A percentile compares a stretch with the other conserved stretches of the same genome.
Evolutionary conservation across 257 asterid species (phyloP).

Genomic region (Jasminum sambac): DNA sequence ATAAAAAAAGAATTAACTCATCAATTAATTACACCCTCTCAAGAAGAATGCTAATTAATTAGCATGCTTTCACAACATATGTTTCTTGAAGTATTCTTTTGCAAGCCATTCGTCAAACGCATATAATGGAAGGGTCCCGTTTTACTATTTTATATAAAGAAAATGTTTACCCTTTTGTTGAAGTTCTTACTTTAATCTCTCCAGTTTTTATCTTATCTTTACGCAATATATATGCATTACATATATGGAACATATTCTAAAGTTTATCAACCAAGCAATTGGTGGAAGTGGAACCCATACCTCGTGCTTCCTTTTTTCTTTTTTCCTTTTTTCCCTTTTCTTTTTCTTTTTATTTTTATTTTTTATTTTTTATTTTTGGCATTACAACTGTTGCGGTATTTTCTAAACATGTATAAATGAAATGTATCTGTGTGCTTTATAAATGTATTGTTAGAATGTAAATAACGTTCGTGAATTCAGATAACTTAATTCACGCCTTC

Average conservation of each 20-base stretch:
- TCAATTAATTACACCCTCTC: no score
- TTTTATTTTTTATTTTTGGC: no score
- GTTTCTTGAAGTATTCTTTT: background rate
- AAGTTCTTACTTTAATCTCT: background rate
- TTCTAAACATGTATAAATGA: no score
- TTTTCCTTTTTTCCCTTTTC: no score
- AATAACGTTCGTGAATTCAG: no score
- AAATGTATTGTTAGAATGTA: no score
- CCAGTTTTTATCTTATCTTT: conserved; percentile 21
- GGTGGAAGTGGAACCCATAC: conserved; percentile 1
- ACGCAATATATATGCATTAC: conserved; percentile 20
- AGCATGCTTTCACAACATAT: background rate
- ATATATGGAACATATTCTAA: conserved; percentile 15
- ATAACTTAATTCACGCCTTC: no score
- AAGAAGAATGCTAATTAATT: no score
- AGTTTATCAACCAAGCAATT: conserved; percentile 14
- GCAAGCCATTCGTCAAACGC: conserved; percentile 10
- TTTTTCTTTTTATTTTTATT: no score
- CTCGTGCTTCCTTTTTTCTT: background rate
- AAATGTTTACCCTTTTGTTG: conserved; percentile 18
- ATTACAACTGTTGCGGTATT: no score
- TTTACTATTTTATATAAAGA: conserved; percentile 9
- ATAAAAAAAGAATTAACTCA: no score
- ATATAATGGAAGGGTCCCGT: background rate
- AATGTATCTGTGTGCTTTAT: no score